Conservation (phyloP, 768 basidiomycete species). For the Hypholoma sublateritium region DNA sequence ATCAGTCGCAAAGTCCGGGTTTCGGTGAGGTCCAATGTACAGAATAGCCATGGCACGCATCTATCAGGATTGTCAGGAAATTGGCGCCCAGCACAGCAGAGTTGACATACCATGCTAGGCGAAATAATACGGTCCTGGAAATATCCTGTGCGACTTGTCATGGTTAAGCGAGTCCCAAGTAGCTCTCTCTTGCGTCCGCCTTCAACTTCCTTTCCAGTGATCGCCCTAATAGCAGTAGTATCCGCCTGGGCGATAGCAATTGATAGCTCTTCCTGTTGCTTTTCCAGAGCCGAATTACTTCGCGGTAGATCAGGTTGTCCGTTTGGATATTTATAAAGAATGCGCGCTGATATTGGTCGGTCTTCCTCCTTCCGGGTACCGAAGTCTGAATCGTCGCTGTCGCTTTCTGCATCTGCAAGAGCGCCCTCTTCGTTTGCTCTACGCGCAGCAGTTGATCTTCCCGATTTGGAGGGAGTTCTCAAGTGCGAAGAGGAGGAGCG, state of each 20-base stretch:
- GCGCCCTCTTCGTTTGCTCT: conserved; percentile 46
- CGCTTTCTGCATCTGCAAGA: conserved; percentile 56
- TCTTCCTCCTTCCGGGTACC: conserved; percentile 62
- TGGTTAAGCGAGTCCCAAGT: conserved; percentile 86
- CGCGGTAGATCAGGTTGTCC: conserved; percentile 23
- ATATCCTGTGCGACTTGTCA: conserved; percentile 93
- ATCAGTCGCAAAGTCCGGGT: conserved; percentile 93
- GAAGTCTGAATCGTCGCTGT: conserved; percentile 46
- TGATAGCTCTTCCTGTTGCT: conserved; percentile 51
- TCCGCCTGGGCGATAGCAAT: conserved; percentile 52
- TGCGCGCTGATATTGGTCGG: conserved; percentile 71
- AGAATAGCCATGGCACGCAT: conserved; percentile 99
- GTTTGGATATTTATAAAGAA: conserved; percentile 55
- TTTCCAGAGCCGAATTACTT: conserved; percentile 42
- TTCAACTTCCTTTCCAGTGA: conserved; percentile 26
- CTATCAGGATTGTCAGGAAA: conserved; percentile 39
- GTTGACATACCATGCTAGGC: conserved; percentile 84
- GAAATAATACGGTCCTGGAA: conserved; percentile 94
- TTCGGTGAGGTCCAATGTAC: conserved; percentile 91
- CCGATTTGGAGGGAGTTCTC: conserved; percentile 26
- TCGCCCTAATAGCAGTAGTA: conserved; percentile 39
- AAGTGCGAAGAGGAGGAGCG: conserved; percentile 24
- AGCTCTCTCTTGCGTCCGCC: conserved; percentile 46
- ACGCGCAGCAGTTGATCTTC: conserved; percentile 14
- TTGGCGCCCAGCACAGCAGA: neutral